Evolutionary conservation across 1,284 basidiomycete genomes (phyloP).

Genomic region (Cronartium quercuum): DNA sequence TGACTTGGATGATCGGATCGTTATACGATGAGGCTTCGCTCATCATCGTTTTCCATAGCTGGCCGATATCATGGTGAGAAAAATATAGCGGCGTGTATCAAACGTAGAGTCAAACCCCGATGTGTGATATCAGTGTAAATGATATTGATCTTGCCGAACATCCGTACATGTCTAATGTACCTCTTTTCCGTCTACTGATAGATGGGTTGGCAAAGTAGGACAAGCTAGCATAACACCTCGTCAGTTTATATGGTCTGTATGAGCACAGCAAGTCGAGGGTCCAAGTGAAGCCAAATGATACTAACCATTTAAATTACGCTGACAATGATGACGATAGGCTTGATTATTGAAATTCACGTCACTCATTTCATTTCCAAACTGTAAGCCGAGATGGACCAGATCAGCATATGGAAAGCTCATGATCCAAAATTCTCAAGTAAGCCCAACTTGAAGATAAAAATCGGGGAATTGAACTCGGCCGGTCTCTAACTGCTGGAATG

Average conservation of each 20-base stretch:
- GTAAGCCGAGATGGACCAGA: neutral
- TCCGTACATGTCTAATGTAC: conserved; percentile 39
- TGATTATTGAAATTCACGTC: conserved; percentile 43
- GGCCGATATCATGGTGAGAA: neutral
- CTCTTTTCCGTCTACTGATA: conserved; percentile 45
- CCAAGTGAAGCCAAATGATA: neutral
- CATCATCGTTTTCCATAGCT: conserved; percentile 51
- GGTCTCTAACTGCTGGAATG: conserved; percentile 49
- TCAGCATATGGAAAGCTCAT: neutral
- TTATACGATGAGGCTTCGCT: conserved; percentile 8
- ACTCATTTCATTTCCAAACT: conserved; percentile 47
- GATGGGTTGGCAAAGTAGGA: conserved; percentile 40
- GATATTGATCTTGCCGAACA: neutral
- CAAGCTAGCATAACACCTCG: neutral
- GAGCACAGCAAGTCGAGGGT: neutral
- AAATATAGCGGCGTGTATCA: neutral
- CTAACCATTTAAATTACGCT: neutral
- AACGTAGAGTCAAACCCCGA: too few species aligned
- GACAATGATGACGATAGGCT: conserved; percentile 38
- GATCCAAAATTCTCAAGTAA: neutral
- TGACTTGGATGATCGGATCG: conserved; percentile 13
- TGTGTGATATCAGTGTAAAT: neutral
- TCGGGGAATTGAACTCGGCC: conserved; percentile 47
- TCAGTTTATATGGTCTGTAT: neutral
- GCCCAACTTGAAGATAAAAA: conserved; percentile 48